phyloP scores from a whole-genome alignment of 495 filamentous ascomycete species.

The Xylaria castorea region DNA sequence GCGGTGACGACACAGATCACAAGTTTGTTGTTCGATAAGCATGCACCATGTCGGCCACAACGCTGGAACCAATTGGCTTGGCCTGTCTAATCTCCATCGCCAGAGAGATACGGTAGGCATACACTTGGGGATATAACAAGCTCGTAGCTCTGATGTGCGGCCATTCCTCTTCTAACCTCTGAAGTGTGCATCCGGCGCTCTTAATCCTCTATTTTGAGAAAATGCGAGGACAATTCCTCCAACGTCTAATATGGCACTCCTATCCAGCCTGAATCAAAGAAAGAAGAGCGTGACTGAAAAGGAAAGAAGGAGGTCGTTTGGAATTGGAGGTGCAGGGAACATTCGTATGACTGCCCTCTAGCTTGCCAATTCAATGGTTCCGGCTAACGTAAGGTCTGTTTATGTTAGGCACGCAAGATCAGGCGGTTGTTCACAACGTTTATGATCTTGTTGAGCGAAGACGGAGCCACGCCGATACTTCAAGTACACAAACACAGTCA shows the following conservation, averaged over 20 bases:
- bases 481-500: background rate
- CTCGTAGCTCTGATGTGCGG: background rate
- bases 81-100: background rate
- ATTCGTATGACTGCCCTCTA: conserved; percentile 35
- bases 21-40: background rate
- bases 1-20: conserved; percentile 16
- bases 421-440: conserved; percentile 7
- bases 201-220: background rate
- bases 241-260: background rate
- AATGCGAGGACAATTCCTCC: background rate
- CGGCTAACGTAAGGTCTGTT: background rate
- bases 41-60: background rate
- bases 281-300: conserved; percentile 17
- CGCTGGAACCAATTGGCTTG: conserved; percentile 11
- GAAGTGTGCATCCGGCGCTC: background rate
- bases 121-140: background rate
- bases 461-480: conserved; percentile 7
- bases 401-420: background rate
- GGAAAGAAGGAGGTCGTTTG: conserved; percentile 40
- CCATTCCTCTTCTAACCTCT: background rate
- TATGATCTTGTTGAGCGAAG: conserved; percentile 22
- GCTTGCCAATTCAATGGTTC: background rate
- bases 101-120: background rate
- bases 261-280: background rate
- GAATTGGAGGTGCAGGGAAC: conserved; percentile 43